Evolutionary conservation across 2,329 filamentous ascomycete genomes (phyloP).

Genomic region (Penicillium hordei): DNA sequence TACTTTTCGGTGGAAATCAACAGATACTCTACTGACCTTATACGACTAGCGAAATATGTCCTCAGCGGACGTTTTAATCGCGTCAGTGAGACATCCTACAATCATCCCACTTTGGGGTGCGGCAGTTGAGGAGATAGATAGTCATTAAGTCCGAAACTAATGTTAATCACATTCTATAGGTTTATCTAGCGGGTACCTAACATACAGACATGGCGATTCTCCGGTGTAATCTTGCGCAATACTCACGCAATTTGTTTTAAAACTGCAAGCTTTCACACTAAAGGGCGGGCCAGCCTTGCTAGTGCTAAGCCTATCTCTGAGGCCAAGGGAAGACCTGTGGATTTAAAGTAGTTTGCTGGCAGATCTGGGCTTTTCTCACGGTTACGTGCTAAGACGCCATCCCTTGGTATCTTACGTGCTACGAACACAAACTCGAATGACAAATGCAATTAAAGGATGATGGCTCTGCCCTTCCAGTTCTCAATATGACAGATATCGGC

Average conservation of each 20-base stretch:
- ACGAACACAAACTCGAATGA: constrained; percentile 5
- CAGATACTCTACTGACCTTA: neutral
- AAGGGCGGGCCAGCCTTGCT: neutral
- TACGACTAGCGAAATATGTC: neutral
- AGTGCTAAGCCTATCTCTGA: neutral
- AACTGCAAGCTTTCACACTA: neutral
- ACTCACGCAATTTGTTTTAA: neutral
- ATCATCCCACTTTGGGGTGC: neutral
- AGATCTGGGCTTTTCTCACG: neutral
- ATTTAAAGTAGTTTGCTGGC: neutral
- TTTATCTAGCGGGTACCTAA: neutral
- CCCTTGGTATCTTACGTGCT: neutral
- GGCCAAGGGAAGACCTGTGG: neutral
- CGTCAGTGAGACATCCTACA: neutral
- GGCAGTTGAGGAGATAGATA: neutral
- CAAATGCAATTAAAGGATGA: neutral
- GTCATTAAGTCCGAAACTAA: neutral
- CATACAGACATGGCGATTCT: neutral
- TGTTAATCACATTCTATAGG: neutral
- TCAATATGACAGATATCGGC: neutral
- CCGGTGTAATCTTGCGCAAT: neutral
- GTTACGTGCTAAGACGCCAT: constrained; percentile 9
- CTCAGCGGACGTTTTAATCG: constrained; percentile 1
- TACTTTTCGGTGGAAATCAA: neutral
- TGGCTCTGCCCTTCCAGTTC: neutral